phyloP scores from a whole-genome alignment of 2,329 filamentous ascomycete genomes.

The Penicillium hesseltinei region DNA sequence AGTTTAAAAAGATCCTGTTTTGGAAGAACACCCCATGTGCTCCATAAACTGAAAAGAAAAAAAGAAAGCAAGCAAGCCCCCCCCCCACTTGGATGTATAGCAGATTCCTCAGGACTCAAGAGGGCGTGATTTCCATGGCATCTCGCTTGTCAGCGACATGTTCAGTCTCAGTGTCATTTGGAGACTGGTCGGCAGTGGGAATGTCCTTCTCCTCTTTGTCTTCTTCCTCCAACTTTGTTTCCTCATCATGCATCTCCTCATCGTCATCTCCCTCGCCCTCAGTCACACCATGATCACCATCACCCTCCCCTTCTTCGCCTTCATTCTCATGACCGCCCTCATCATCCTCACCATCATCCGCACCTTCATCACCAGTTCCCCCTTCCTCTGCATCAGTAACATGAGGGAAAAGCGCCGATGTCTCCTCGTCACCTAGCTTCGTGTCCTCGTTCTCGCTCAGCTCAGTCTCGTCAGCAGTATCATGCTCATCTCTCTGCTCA shows the following conservation, averaged over 20 bases:
- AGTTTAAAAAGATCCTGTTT: not conserved
- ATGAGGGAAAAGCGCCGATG: constrained; percentile 13
- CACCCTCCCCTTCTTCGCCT: constrained; percentile 13
- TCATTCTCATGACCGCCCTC: constrained; percentile 20
- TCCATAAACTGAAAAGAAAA: constrained; percentile 1
- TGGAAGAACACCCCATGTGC: not conserved
- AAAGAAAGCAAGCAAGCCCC: not conserved
- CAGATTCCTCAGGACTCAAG: constrained; percentile 1
- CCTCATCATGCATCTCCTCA: constrained; percentile 21
- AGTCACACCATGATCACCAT: constrained; percentile 18
- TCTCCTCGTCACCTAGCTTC: constrained; percentile 29
- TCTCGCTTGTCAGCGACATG: constrained; percentile 8
- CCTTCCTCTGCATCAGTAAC: constrained; percentile 25
- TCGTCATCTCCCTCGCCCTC: constrained; percentile 16
- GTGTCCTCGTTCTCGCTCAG: constrained; percentile 59
- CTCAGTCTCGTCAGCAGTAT: constrained; percentile 68
- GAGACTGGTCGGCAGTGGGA: not conserved
- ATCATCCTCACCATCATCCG: constrained; percentile 15
- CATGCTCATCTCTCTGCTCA: constrained; percentile 45
- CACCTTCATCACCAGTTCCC: constrained; percentile 22
- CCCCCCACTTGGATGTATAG: not conserved
- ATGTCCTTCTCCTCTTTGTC: not conserved
- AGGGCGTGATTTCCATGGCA: constrained; percentile 16
- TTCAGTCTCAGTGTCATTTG: constrained; percentile 11
- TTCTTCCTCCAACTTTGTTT: constrained; percentile 9